These are phyloP conservation scores for Babesia bovis DNA, from an alignment of 169 alveolate genomes.

Conservation along the genomic window DNA sequence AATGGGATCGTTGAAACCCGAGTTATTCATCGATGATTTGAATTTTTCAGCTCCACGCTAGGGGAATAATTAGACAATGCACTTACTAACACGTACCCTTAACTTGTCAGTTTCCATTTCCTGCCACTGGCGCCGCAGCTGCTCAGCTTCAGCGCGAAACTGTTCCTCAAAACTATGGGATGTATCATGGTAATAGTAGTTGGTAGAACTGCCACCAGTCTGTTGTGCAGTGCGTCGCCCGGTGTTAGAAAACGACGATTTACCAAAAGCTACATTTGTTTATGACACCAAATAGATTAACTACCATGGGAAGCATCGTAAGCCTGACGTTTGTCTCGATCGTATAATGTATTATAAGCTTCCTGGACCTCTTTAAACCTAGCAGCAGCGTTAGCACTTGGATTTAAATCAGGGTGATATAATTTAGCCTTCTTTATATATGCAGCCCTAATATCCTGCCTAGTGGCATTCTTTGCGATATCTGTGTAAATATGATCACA, in stretches of 20 bases:
- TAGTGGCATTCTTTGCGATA: slow-evolving; percentile 78
- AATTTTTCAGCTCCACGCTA: slow-evolving; percentile 57
- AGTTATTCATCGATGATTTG: background rate
- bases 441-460: slow-evolving; percentile 87
- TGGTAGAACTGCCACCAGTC: slow-evolving; percentile 23
- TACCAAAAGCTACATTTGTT: slow-evolving; percentile 31
- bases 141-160: slow-evolving; percentile 67
- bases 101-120: slow-evolving; percentile 63
- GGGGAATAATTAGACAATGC: background rate
- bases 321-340: slow-evolving; percentile 72
- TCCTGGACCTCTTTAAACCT: slow-evolving; percentile 85
- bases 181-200: slow-evolving; percentile 36
- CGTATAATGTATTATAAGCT: slow-evolving; percentile 84
- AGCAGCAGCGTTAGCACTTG: slow-evolving; percentile 78
- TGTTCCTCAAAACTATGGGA: slow-evolving; percentile 61
- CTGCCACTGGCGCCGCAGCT: slow-evolving; percentile 66
- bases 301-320: slow-evolving; percentile 54
- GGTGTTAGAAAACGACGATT: slow-evolving; percentile 2
- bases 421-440: slow-evolving; percentile 87
- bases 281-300: background rate
- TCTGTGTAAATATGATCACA: slow-evolving; percentile 42
- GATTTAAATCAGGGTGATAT: slow-evolving; percentile 90
- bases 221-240: slow-evolving; percentile 9
- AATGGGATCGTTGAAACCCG: background rate
- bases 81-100: slow-evolving; percentile 11